phyloP scores from a whole-genome alignment of 2,329 filamentous ascomycete species.

The Phaeosphaeriaceae sp. region DNA sequence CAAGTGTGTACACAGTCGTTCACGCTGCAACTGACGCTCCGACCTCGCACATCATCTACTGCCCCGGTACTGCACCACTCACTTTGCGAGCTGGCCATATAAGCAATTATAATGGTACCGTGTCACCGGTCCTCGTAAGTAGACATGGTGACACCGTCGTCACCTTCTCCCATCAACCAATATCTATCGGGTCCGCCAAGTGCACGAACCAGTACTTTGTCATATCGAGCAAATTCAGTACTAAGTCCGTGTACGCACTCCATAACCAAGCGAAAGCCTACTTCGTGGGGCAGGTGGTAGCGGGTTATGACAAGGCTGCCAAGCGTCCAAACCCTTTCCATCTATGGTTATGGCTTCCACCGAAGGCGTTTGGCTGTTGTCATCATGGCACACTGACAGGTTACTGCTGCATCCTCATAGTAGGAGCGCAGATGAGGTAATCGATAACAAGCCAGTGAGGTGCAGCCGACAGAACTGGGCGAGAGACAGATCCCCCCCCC shows the following conservation, averaged over 20 bases:
- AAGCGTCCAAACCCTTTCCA: constrained; percentile 11
- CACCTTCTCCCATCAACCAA: neutral
- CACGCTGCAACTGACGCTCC: constrained; percentile 25
- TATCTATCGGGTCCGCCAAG: constrained; percentile 23
- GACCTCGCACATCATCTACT: constrained; percentile 18
- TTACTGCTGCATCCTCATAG: constrained; percentile 34
- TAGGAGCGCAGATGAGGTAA: constrained; percentile 35
- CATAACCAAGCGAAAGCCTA: constrained; percentile 3
- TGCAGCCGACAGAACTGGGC: constrained; percentile 30
- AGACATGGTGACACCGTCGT: constrained; percentile 21
- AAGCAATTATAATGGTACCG: constrained; percentile 36
- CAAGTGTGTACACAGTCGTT: constrained; percentile 16
- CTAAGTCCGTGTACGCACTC: constrained; percentile 11
- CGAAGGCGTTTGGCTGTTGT: constrained; percentile 26
- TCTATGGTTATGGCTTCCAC: constrained; percentile 22
- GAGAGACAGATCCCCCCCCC: constrained; percentile 34
- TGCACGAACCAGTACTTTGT: constrained; percentile 21
- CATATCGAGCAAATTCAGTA: constrained; percentile 13
- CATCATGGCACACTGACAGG: constrained; percentile 40
- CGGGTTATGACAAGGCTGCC: constrained; percentile 20
- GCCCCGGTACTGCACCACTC: constrained; percentile 22
- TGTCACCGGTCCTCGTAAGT: constrained; percentile 33
- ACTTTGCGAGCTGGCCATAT: constrained; percentile 20
- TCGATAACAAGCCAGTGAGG: constrained; percentile 16
- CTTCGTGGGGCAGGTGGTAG: constrained; percentile 11